phyloP scores from a whole-genome alignment of 495 filamentous ascomycete genomes.

The Neurospora terricola region DNA sequence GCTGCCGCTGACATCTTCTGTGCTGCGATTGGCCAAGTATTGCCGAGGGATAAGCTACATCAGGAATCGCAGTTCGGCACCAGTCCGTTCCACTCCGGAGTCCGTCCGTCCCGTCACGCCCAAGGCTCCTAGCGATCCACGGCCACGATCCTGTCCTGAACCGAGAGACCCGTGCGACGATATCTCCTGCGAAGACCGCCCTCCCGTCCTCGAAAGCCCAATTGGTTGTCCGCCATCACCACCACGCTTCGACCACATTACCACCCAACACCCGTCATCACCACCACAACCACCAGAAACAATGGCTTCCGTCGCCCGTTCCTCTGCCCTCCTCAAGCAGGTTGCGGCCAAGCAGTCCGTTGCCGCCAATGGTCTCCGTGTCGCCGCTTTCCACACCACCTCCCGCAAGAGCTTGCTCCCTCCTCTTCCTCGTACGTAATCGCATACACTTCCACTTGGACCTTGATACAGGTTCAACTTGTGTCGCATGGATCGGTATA shows the following conservation, averaged over 20 bases:
- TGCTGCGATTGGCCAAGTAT: not conserved
- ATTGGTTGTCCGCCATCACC: not conserved
- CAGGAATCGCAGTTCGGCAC: not conserved
- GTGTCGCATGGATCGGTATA: conserved; percentile 4
- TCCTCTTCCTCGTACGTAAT: conserved; percentile 18
- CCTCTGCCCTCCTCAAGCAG: conserved; percentile 44
- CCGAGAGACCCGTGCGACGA: not conserved
- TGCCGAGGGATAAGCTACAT: not conserved
- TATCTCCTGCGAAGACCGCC: not conserved
- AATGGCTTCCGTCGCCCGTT: conserved; percentile 48
- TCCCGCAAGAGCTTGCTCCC: conserved; percentile 57
- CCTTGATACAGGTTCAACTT: not conserved
- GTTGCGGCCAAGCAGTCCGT: conserved; percentile 15
- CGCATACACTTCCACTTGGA: conserved; percentile 5
- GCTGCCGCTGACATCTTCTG: not conserved
- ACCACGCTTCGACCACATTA: not conserved
- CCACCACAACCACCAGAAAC: conserved; percentile 4
- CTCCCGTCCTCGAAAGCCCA: not conserved
- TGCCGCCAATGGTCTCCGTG: conserved; percentile 25
- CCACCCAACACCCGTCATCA: not conserved
- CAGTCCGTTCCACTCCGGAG: not conserved
- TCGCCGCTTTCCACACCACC: conserved; percentile 66
- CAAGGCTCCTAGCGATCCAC: not conserved
- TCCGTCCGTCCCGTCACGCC: not conserved
- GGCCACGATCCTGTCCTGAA: not conserved